Evolutionary conservation across 805 yeast species (phyloP), one percentile per base, ranked within the genome.

Genomic region (Hanseniaspora mollemarum): DNA sequence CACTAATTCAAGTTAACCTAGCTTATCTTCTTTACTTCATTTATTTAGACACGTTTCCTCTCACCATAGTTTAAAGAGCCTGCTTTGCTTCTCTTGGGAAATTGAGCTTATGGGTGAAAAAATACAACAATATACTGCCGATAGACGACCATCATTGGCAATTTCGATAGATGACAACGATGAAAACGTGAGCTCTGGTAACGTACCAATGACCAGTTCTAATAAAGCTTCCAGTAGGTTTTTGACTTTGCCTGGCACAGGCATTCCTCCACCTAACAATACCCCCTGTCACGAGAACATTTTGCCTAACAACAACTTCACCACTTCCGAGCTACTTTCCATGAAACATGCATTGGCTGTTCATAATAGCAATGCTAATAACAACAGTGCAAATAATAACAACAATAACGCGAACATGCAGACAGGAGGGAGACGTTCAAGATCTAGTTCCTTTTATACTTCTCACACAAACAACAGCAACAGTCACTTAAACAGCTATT

Each of bases 401-500:
- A 35, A 37, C 28, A 32, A 32, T 32, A 36, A 9, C 15, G 37
- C 22, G 24, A 46, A 6, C 22, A n/a, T 4, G 5, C 19, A 13
- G 5, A 44, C 36, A 21, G 15, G 31, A 16, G 45, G 51, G 10
- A 39, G 51, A 40, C 39, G 45, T 32, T 46, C 51, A 7, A 39
- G 51, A 46, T 46, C 51, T 8, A 46, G 51, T 22, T 46, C 51
- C 4, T 46, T 40, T 16, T 46, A 46, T 22, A 46, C 50, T 1
- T 26, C 43, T 2, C 40, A 46, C 19, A 46, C 50, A 7, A 26
- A 32, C 7, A 33, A 32, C 10, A 46, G 37, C 24, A 41, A 46
- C 22, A 19, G 7, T 10, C 53, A 52, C 16, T 73, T 69, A 2
- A 70, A 67, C 9, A 62, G 62, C 42, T 31, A 45, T 25, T 25